Evolutionary conservation across 768 basidiomycete species (phyloP).

Genomic region (Termitomyces eurrhizus): DNA sequence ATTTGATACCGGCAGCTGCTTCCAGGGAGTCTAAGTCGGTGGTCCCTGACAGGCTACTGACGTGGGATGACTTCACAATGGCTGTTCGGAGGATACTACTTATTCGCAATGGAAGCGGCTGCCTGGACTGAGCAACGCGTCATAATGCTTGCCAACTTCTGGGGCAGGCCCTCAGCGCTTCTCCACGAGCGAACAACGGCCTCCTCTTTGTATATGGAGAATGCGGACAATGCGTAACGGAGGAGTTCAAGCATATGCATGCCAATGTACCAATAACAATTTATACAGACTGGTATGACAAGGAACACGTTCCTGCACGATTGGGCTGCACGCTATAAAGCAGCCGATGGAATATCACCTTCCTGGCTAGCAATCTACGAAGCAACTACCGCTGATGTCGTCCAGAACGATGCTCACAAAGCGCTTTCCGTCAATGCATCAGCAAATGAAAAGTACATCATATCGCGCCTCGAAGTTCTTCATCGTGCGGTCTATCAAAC

Average conservation of each 20-base stretch:
- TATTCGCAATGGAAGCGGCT: no score
- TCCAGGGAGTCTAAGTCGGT: no score
- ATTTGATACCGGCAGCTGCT: no score
- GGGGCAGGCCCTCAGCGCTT: no score
- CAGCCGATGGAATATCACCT: constrained; percentile 21
- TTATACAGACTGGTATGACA: constrained; percentile 29
- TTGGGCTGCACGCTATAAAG: constrained; percentile 27
- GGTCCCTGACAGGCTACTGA: no score
- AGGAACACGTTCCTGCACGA: constrained; percentile 28
- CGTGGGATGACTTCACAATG: no score
- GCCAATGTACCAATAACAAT: background rate
- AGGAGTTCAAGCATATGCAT: constrained; percentile 25
- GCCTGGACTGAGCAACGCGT: no score
- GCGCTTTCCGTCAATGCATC: constrained; percentile 20
- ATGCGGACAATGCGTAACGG: constrained; percentile 21
- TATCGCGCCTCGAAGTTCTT: constrained; percentile 20
- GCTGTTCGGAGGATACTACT: no score
- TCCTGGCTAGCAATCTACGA: constrained; percentile 30
- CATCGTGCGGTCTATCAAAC: constrained; percentile 24
- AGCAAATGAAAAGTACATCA: constrained; percentile 21
- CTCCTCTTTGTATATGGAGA: constrained; percentile 31
- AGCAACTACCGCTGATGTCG: constrained; percentile 18
- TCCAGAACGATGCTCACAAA: constrained; percentile 21
- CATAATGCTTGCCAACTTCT: no score
- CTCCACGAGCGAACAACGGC: constrained; percentile 8